Conservation (phyloP, 495 filamentous ascomycete species). For the Filosporella fistucella region DNA sequence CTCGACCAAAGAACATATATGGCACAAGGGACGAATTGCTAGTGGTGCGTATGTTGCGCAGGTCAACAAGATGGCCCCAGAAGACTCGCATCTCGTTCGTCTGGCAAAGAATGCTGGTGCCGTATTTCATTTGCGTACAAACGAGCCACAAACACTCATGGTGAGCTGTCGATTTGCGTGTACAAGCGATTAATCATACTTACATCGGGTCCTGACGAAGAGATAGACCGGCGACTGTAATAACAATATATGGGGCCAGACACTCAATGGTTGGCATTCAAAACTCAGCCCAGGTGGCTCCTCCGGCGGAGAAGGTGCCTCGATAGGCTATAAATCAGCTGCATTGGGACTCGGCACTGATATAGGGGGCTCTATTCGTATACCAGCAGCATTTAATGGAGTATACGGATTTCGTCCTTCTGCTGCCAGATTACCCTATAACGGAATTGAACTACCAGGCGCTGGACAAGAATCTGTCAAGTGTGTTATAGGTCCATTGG, state of each 20-base stretch:
- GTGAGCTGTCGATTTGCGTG: slow-evolving; percentile 24
- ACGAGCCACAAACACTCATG: slow-evolving; percentile 60
- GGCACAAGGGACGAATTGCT: slow-evolving; percentile 4
- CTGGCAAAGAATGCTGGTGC: slow-evolving; percentile 48
- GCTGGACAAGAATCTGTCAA: slow-evolving; percentile 23
- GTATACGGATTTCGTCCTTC: slow-evolving; percentile 43
- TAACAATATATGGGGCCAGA: slow-evolving; percentile 41
- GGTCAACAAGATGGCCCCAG: slow-evolving; percentile 29
- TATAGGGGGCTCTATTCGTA: slow-evolving; percentile 63
- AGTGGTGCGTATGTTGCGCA: slow-evolving; percentile 17
- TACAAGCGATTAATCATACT: too few species aligned
- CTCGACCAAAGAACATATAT: slow-evolving; percentile 48
- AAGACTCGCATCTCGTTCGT: slow-evolving; percentile 13
- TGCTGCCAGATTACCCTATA: slow-evolving; percentile 11
- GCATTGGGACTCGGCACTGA: slow-evolving; percentile 59
- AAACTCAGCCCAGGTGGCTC: slow-evolving; percentile 43
- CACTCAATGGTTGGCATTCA: slow-evolving; percentile 31
- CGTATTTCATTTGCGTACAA: slow-evolving; percentile 61
- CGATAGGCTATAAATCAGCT: slow-evolving; percentile 47
- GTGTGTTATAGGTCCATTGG: slow-evolving; percentile 19
- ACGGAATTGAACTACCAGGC: slow-evolving; percentile 23
- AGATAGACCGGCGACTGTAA: slow-evolving; percentile 39
- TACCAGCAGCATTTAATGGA: slow-evolving; percentile 60
- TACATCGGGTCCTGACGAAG: neutral
- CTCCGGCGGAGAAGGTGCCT: slow-evolving; percentile 58